Conservation (phyloP, 352 stramenopile genomes). For the Pythium aphanidermatum region DNA sequence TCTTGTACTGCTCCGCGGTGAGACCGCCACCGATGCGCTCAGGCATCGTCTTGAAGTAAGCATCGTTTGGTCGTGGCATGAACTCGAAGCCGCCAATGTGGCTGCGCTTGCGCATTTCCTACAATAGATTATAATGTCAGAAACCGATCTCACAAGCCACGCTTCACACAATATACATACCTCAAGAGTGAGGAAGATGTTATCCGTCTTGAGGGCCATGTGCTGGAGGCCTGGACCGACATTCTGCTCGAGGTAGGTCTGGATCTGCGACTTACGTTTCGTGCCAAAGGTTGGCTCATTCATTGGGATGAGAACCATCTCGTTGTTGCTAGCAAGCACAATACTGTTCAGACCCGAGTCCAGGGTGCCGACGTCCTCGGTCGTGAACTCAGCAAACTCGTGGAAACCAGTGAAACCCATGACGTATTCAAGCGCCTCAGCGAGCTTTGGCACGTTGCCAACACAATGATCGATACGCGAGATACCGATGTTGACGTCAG, state of each 20-base stretch:
- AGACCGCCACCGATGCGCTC: slow-evolving; percentile 72
- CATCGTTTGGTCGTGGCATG: slow-evolving; percentile 74
- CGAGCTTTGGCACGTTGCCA: slow-evolving; percentile 87
- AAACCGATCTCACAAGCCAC: neutral
- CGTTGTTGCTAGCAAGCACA: slow-evolving; percentile 91
- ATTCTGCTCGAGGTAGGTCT: slow-evolving; percentile 96
- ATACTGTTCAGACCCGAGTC: slow-evolving; percentile 95
- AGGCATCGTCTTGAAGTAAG: slow-evolving; percentile 91
- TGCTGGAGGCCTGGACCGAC: slow-evolving; percentile 93
- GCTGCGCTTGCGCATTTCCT: slow-evolving; percentile 73
- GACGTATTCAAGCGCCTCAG: slow-evolving; percentile 82
- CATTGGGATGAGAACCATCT: slow-evolving; percentile 91
- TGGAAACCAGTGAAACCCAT: slow-evolving; percentile 83
- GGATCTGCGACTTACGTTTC: slow-evolving; percentile 93
- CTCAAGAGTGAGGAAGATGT: slow-evolving; percentile 93
- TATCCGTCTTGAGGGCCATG: slow-evolving; percentile 94
- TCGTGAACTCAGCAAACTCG: slow-evolving; percentile 93
- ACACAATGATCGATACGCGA: slow-evolving; percentile 86
- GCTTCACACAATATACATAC: too few species aligned
- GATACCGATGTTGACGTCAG: slow-evolving; percentile 71
- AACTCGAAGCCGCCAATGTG: slow-evolving; percentile 78
- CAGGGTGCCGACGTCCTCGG: slow-evolving; percentile 92
- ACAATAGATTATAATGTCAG: slow-evolving; percentile 2
- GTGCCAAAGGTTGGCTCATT: slow-evolving; percentile 94
- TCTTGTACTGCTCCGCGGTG: slow-evolving; percentile 84